A percentile compares a stretch with the other conserved stretches of the same genome.
Conservation (phyloP, 2,329 filamentous ascomycete genomes). For the Chrysoporthe puriensis region DNA sequence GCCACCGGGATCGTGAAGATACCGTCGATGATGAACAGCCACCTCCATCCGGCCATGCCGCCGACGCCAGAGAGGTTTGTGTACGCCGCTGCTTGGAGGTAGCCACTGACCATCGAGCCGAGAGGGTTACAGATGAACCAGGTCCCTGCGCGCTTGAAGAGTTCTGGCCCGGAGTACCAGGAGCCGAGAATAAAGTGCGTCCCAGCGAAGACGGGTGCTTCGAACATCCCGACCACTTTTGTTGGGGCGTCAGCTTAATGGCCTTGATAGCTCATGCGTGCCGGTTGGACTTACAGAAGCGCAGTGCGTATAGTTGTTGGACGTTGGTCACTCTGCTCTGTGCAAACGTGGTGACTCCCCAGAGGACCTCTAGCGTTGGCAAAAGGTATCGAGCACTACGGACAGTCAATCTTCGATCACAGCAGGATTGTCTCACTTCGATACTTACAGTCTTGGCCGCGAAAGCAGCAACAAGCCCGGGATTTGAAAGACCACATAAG, state of each 20-base stretch:
- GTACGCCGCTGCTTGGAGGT: slow-evolving; percentile 57
- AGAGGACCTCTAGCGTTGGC: slow-evolving; percentile 38
- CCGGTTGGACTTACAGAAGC: slow-evolving; percentile 29
- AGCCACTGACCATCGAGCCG: slow-evolving; percentile 39
- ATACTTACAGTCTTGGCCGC: slow-evolving; percentile 35
- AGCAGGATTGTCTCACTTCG: too few relatives aligned
- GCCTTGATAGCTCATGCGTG: background rate
- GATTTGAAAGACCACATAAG: slow-evolving; percentile 42
- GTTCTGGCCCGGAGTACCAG: slow-evolving; percentile 35
- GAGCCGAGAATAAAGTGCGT: slow-evolving; percentile 39
- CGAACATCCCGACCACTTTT: slow-evolving; percentile 38
- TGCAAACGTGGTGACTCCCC: slow-evolving; percentile 39
- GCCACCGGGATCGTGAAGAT: slow-evolving; percentile 60
- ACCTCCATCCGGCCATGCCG: slow-evolving; percentile 55
- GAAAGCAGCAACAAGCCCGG: slow-evolving; percentile 39
- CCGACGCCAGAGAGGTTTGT: slow-evolving; percentile 53
- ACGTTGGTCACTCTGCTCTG: slow-evolving; percentile 37
- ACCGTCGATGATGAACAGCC: slow-evolving; percentile 63
- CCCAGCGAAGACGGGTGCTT: slow-evolving; percentile 39
- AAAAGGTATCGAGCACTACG: slow-evolving; percentile 37
- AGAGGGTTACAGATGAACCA: slow-evolving; percentile 38
- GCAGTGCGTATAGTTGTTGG: slow-evolving; percentile 38
- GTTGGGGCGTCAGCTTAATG: background rate
- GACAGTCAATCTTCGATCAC: background rate
- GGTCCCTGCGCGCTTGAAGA: slow-evolving; percentile 38